A percentile compares a stretch with the other conserved stretches of the same genome.
These are phyloP conservation scores for Nothopassalora personata DNA, from an alignment of 2,329 filamentous ascomycete species.

Conservation along the genomic window DNA sequence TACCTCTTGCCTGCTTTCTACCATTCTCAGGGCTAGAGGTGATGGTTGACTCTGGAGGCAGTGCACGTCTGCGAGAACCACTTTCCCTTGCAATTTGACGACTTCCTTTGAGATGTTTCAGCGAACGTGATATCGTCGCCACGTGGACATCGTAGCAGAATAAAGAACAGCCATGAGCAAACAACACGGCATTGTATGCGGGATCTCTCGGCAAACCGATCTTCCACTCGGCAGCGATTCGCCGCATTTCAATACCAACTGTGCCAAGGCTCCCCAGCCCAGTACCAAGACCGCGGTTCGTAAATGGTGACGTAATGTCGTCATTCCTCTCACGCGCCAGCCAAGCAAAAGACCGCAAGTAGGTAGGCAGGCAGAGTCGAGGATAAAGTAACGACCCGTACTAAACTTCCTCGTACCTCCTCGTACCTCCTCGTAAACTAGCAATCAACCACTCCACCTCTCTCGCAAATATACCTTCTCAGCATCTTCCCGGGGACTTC, in stretches of 20 bases:
- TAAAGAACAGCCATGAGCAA: not conserved
- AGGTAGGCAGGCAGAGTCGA: not conserved
- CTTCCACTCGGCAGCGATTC: not conserved
- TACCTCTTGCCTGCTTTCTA: constrained; percentile 40
- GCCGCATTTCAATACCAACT: not conserved
- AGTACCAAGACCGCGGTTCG: not conserved
- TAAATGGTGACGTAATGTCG: not conserved
- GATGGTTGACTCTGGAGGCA: too few relatives aligned
- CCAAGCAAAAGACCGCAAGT: not conserved
- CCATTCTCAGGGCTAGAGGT: too few relatives aligned
- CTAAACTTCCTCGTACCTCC: not conserved
- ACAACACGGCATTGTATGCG: not conserved
- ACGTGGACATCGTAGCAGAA: too few relatives aligned
- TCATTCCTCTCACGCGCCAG: not conserved
- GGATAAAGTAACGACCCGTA: not conserved
- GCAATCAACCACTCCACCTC: not conserved
- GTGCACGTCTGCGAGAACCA: too few relatives aligned
- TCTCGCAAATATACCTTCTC: not conserved
- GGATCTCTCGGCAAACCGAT: not conserved
- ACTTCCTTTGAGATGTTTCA: too few relatives aligned
- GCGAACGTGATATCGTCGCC: too few relatives aligned
- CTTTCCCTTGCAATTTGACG: too few relatives aligned
- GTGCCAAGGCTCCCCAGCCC: not conserved
- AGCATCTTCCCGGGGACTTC: not conserved
- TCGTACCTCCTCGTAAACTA: not conserved